Conservation (phyloP, 2,329 filamentous ascomycete species). For the Cercospora berteroae region DNA sequence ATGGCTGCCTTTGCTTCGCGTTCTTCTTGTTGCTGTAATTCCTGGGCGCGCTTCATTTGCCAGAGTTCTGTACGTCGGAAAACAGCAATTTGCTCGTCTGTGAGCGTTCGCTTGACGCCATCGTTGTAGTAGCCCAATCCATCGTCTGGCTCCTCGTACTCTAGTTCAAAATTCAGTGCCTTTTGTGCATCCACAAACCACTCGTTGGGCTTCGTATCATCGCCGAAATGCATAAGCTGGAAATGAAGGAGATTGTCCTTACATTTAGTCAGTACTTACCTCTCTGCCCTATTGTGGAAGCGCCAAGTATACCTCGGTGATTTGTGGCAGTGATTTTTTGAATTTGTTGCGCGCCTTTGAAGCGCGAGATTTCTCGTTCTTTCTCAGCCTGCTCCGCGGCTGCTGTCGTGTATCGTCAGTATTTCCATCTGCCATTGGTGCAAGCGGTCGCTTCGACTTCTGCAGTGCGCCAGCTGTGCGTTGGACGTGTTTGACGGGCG, state of each 20-base stretch:
- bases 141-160: constrained; percentile 50
- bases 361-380: constrained; percentile 11
- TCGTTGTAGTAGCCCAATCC: constrained; percentile 82
- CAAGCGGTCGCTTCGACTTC: not conserved
- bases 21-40: constrained; percentile 20
- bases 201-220: constrained; percentile 38
- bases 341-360: constrained; percentile 20
- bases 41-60: constrained; percentile 57
- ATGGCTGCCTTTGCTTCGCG: constrained; percentile 14
- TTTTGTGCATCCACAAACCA: constrained; percentile 35
- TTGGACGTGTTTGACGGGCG: not conserved
- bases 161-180: constrained; percentile 29
- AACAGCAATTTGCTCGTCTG: constrained; percentile 84
- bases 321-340: constrained; percentile 22
- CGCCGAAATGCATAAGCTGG: constrained; percentile 45
- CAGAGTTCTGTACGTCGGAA: constrained; percentile 88
- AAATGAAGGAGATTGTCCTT: constrained; percentile 48
- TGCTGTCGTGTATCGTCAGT: not conserved
- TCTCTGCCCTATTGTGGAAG: not conserved
- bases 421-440: not conserved
- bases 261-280: constrained; percentile 36
- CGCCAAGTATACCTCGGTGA: constrained; percentile 35
- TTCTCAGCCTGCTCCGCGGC: constrained; percentile 8
- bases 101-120: constrained; percentile 83
- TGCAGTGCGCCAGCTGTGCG: not conserved